Base-by-base conservation (phyloP, 108 stramenopile species). In the Stephanodiscus triporus region DNA sequence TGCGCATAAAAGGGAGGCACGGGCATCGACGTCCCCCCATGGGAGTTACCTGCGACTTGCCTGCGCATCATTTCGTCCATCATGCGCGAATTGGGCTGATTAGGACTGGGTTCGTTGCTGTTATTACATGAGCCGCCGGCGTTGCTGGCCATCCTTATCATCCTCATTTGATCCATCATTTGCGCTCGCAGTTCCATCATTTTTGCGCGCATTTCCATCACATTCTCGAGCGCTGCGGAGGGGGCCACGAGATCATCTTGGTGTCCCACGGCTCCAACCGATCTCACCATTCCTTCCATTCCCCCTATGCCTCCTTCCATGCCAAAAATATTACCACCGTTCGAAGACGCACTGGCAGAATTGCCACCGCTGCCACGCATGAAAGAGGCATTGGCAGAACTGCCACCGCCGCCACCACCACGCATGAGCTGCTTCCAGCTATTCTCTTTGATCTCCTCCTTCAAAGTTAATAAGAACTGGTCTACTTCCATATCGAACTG, bases 401-500 rank as follows among this genome's bases (percentile, higher is more conserved):
- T 22, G 5, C 26, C 62, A 63, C 67, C 61, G 29, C 43, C 51
- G 20, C 45, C 67, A 16, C n/a, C 24, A 19, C 14, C 22, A 19
- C 34, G 34, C 17, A 10, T 49, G 16, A 56, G 10, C 14, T 27
- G 32, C 9, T 19, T 45, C 40, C 36, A 26, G 2, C 67, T 13
- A 19, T 53, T 27, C 23, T 53, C 68, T 19, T 49, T 60, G 29
- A 76, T 68, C 42, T 76, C 51, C 54, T 68, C 61, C 26, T 67
- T 67, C 20, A 76, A 56, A 27, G 32, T 51, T 6, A 59, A 68
- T 11, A 77, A 63, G 55, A 77, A 77, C 2, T 68, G 66, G 9
- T 77, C 69, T 1, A 77, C 68, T 42, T 77, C 76, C 2, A 34
- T 32, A 29, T 77, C 76, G 50, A 77, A 77, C 16, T 77, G 61